Conservation (phyloP, 768 basidiomycete genomes). For the Strobilomyces confusus region DNA sequence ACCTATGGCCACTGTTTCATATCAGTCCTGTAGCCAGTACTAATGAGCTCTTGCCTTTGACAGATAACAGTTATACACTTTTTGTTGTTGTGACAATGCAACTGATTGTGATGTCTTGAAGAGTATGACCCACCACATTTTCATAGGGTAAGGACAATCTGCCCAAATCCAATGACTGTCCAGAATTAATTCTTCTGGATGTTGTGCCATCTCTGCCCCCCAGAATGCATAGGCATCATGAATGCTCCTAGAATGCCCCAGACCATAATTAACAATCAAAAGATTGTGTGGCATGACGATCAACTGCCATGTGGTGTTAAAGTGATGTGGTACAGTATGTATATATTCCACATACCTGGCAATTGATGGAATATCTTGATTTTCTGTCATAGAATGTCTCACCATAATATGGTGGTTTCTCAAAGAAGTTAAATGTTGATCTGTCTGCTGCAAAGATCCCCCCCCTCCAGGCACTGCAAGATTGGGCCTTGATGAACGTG, state of each 20-base stretch:
- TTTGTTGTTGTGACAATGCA: not conserved
- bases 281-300: not conserved
- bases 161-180: not conserved
- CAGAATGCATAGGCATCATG: not conserved
- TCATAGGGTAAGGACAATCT: not conserved
- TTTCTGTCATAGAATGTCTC: not conserved
- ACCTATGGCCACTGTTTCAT: no score
- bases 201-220: no score
- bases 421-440: not conserved
- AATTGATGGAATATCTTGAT: constrained; percentile 1
- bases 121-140: not conserved
- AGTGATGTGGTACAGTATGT: no score
- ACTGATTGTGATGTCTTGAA: not conserved
- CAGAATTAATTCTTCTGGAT: not conserved
- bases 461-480: not conserved
- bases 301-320: not conserved
- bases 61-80: not conserved
- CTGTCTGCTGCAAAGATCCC: constrained; percentile 1
- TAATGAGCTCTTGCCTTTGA: not conserved
- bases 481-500: not conserved
- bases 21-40: not conserved
- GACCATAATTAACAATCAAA: not conserved
- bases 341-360: not conserved
- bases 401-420: not conserved
- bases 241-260: not conserved